Evolutionary conservation across 176 grass and related monocot genomes (phyloP).

Genomic region (Hyparrhenia diplandra): DNA sequence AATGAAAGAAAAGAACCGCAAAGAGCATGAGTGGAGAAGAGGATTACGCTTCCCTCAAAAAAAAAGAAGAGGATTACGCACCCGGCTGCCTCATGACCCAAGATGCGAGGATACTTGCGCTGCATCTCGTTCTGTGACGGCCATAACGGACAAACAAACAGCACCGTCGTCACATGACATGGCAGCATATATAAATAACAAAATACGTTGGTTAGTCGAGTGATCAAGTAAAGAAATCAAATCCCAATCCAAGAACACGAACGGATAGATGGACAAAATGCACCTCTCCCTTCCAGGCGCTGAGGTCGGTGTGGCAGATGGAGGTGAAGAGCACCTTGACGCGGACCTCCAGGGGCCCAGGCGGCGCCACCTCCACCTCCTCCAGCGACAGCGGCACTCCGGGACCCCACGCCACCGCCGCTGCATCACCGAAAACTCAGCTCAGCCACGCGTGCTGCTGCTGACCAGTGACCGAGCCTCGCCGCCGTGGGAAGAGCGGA

Average conservation of each 20-base stretch:
- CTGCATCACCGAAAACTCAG: slow-evolving; percentile 1
- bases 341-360: slow-evolving; percentile 67
- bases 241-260: background rate
- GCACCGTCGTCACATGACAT: background rate
- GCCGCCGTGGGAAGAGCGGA: too few species aligned
- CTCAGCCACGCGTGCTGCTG: background rate
- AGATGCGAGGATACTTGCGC: slow-evolving; percentile 70
- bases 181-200: background rate
- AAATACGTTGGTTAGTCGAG: background rate
- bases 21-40: background rate
- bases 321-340: slow-evolving; percentile 78
- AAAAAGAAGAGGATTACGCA: slow-evolving; percentile 16
- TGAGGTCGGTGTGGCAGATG: slow-evolving; percentile 94
- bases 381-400: slow-evolving; percentile 62
- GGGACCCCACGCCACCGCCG: slow-evolving; percentile 74
- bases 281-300: slow-evolving; percentile 80
- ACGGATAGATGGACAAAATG: background rate
- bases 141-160: background rate
- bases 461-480: too few species aligned
- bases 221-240: background rate
- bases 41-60: too few species aligned
- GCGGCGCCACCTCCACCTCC: slow-evolving; percentile 76
- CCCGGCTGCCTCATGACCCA: slow-evolving; percentile 91
- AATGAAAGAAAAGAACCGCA: background rate
- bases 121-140: slow-evolving; percentile 51